Evolutionary conservation across 2,329 filamentous ascomycete genomes (phyloP), one percentile per base, ranked within the genome.

Genomic region (Colletotrichum zoysiae): DNA sequence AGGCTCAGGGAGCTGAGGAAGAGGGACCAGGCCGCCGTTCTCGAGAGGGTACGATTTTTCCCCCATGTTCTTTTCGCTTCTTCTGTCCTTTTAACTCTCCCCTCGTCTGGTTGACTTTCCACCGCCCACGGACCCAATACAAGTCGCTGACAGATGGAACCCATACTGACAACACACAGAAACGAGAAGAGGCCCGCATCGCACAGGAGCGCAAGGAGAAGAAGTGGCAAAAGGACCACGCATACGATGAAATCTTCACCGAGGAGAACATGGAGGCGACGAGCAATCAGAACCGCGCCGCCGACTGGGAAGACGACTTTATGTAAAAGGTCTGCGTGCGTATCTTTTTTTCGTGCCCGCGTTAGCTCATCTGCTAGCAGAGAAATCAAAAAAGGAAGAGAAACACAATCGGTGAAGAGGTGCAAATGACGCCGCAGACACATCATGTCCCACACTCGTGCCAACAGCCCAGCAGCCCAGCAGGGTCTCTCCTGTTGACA

Each of bases 221-320:
- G 83, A 97, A 97, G 81, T 97, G 91, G 87, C 94, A 97, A 82
- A 96, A 96, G 83, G 95, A 97, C n/a, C 95, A 99, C 83, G 95
- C 95, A 2, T 99, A 99, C 81, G 96, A 98, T 79, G 95, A 97
- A 58, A 82, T 98, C 65, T 95, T 97, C 81, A 90, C 89, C 5
- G 94, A 97, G 65, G 93, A 97, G 70, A 92, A 93, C 77, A 87
- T 97, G 84, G 90, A 90, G 55, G 84, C 82, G 30, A 90, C 90
- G 67, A 97, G 92, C 84, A 99, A 99, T 82, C 93, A 98, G 82
- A 91, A 97, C 78, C 89, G 94, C 18, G 87, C 88, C 74, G 89
- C 90, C 71, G 86, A 93, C 79, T 95, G 93, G 84, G 88, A 94
- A 78, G 95, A 98, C 71, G 95, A 99, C 79, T 99, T 99, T 79